Conservation (phyloP, 2,329 filamentous ascomycete genomes). For the Pseudogymnoascus destructans region DNA sequence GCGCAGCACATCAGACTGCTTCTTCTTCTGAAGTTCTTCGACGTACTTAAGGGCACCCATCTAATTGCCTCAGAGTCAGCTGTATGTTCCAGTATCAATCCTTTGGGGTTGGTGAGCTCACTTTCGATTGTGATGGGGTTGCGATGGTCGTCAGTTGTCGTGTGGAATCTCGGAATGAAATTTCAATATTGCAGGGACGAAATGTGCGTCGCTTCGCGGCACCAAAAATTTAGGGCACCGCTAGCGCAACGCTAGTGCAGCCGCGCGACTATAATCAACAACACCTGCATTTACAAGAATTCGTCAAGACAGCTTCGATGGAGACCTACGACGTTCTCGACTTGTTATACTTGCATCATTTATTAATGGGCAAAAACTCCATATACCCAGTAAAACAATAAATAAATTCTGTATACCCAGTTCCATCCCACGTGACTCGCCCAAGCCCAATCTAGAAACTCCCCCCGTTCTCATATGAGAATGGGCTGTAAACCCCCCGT, state of each 20-base stretch:
- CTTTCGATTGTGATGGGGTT: slow-evolving; percentile 9
- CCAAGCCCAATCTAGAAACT: too few species aligned
- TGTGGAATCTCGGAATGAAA: slow-evolving; percentile 10
- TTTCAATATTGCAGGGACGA: slow-evolving; percentile 8
- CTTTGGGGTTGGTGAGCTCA: neutral
- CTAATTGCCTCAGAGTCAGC: slow-evolving; percentile 30
- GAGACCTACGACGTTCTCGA: neutral
- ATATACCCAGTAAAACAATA: too few species aligned
- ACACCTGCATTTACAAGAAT: neutral
- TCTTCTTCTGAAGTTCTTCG: slow-evolving; percentile 99
- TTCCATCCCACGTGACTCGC: too few species aligned
- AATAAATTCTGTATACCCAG: too few species aligned
- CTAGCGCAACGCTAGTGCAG: neutral
- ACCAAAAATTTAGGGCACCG: slow-evolving; percentile 6
- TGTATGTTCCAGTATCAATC: neutral
- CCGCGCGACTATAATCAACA: neutral
- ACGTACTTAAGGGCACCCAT: slow-evolving; percentile 99
- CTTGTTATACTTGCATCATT: neutral
- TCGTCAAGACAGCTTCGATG: neutral
- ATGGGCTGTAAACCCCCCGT: too few species aligned
- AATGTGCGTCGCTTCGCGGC: slow-evolving; percentile 8
- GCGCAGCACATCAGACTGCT: slow-evolving; percentile 99
- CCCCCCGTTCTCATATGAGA: too few species aligned
- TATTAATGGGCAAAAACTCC: too few species aligned
- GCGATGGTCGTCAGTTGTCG: slow-evolving; percentile 10